Base-by-base conservation (phyloP, 139 green algal species). In the Chara braunii region DNA sequence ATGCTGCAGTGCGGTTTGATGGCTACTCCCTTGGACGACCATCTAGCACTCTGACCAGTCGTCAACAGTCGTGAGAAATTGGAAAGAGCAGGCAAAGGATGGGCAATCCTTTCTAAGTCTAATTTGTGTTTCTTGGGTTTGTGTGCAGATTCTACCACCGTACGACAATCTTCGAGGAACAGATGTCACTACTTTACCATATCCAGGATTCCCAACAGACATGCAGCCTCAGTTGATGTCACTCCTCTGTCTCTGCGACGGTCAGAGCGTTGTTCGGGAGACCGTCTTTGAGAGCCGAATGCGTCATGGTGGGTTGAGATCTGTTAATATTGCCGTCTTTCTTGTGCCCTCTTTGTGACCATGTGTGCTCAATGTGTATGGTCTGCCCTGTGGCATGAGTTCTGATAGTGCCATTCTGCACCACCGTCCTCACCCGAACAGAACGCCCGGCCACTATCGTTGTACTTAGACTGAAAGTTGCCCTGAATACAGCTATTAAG, bases 131-230 rank as follows among this genome's bases (percentile, higher is more conserved):
- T 48, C 18, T 48, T 48, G 18, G 40, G 18, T 48, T 48, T 48
- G 40, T 18, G 18, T 48, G 40, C 40, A 48, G 40, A 18, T 48
- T 29, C 18, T 48, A 29, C 18, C 40, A 48, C 40, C 40, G 18
- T 29, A 29, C 18, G 40, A 48, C 18, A 18, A 29, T 48, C 53
- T 83, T 14, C n/a, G 12, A 9, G 30, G 40, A 1, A 36, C 51
- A 23, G 77, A 83, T 33, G 51, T 84, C 23, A 74, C 31, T 2
- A 84, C 78, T 9, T 42, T 64, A 54, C 78, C 78, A 1, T 84
- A 77, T 59, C 78, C 78, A 1, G 78, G 78, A 8, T 84, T 84
- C 56, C 78, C 78, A n/a, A 84, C 78, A 14, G 78, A 84, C 61
- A 68, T 84, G 77, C 78, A 84, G 62, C 54, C 78, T 22, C 71